Evolutionary conservation across 202 grass and related monocot genomes (phyloP).

Genomic region (Digitaria exilis): DNA sequence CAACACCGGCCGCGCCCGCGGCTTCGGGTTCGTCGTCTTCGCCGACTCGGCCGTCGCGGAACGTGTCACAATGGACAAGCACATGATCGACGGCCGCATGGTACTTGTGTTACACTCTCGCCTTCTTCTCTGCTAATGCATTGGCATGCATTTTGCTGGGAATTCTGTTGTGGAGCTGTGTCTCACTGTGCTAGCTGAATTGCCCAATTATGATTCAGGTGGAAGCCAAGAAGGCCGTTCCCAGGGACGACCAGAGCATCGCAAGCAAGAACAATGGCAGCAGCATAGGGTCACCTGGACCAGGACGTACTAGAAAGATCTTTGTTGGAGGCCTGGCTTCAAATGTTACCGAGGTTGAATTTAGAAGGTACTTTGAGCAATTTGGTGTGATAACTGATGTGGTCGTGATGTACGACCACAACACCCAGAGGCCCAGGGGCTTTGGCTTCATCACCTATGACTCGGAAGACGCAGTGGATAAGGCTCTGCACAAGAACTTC

Average conservation of each 20-base stretch:
- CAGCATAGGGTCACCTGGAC: slow-evolving; percentile 66
- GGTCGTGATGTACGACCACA: slow-evolving; percentile 96
- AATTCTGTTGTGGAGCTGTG: slow-evolving; percentile 37
- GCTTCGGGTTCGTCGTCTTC: slow-evolving; percentile 90
- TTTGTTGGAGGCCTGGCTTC: slow-evolving; percentile 93
- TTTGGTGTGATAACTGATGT: slow-evolving; percentile 90
- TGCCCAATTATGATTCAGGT: slow-evolving; percentile 55
- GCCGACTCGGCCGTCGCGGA: slow-evolving; percentile 58
- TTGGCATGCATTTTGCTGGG: slow-evolving; percentile 38
- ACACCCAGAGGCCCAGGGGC: slow-evolving; percentile 83
- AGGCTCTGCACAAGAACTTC: slow-evolving; percentile 77
- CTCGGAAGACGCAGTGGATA: slow-evolving; percentile 81
- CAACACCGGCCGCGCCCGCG: slow-evolving; percentile 81
- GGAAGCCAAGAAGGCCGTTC: slow-evolving; percentile 94
- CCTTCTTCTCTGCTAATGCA: not conserved
- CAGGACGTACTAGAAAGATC: slow-evolving; percentile 79
- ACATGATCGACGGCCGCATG: slow-evolving; percentile 93
- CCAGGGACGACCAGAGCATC: slow-evolving; percentile 77
- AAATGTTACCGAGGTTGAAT: slow-evolving; percentile 81
- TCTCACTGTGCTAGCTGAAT: slow-evolving; percentile 25
- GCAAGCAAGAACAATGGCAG: slow-evolving; percentile 68
- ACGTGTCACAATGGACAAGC: slow-evolving; percentile 74
- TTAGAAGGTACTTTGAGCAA: slow-evolving; percentile 91
- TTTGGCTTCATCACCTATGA: slow-evolving; percentile 98
- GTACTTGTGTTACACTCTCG: slow-evolving; percentile 40